These are phyloP conservation scores for Verticillium zaregamsianum DNA, from an alignment of 2,329 filamentous ascomycete species.

Conservation along the genomic window DNA sequence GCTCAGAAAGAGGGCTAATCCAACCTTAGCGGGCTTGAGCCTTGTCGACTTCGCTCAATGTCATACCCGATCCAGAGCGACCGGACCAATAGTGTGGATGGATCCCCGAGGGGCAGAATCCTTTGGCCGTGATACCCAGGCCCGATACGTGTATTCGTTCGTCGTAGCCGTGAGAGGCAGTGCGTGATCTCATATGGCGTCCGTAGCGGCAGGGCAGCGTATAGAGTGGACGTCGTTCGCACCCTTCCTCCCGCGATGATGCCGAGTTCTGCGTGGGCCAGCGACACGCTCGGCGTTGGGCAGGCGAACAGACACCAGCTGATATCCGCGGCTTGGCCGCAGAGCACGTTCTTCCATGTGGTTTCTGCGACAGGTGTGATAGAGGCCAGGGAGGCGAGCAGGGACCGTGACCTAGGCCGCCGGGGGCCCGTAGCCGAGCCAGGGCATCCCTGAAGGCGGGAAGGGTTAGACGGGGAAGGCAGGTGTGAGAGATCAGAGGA, in stretches of 20 bases:
- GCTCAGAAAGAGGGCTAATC: slow-evolving; percentile 6
- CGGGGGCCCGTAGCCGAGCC: neutral
- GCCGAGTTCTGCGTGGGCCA: neutral
- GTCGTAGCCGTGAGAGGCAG: neutral
- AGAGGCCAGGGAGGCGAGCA: neutral
- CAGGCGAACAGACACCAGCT: neutral
- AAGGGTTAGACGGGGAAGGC: slow-evolving; percentile 13
- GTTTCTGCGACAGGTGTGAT: neutral
- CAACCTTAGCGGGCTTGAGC: slow-evolving; percentile 4
- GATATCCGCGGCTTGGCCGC: neutral
- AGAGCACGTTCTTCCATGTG: neutral
- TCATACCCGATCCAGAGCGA: neutral
- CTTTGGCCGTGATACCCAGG: neutral
- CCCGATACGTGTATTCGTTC: neutral
- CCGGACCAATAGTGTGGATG: neutral
- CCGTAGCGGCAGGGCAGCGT: neutral
- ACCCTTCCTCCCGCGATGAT: neutral
- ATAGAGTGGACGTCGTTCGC: neutral
- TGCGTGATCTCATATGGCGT: neutral
- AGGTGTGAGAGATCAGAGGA: slow-evolving; percentile 2
- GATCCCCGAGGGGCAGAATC: neutral
- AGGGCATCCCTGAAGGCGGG: slow-evolving; percentile 10
- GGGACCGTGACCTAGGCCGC: neutral
- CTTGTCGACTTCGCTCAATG: slow-evolving; percentile 4
- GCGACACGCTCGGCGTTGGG: neutral